Conservation (phyloP, 2,329 filamentous ascomycete genomes). For the Periconia sp. region DNA sequence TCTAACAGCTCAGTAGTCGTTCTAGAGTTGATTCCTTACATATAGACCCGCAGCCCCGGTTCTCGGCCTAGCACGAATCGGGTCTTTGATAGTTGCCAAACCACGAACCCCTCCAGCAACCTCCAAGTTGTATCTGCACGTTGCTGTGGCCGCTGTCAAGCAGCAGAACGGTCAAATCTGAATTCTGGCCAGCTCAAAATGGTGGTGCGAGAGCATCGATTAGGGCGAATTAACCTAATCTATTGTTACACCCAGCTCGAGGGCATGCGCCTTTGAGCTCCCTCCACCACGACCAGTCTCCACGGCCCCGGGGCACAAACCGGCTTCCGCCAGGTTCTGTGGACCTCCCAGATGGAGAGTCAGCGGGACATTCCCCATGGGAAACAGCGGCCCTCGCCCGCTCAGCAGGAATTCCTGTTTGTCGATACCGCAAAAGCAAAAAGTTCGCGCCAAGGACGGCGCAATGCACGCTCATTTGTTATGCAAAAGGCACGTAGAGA, state of each 20-base stretch:
- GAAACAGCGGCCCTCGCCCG: conserved; percentile 21
- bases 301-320: conserved; percentile 18
- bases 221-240: conserved; percentile 30
- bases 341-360: conserved; percentile 28
- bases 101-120: conserved; percentile 29
- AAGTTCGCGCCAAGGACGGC: conserved; percentile 40
- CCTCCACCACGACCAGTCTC: conserved; percentile 22
- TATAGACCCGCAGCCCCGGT: conserved; percentile 21
- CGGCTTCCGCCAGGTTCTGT: conserved; percentile 19
- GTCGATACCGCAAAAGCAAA: conserved; percentile 42
- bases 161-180: conserved; percentile 16
- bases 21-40: conserved; percentile 11
- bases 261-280: conserved; percentile 25
- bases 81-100: conserved; percentile 37
- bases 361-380: conserved; percentile 24
- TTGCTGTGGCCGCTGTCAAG: conserved; percentile 27
- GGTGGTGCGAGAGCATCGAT: conserved; percentile 27
- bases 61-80: conserved; percentile 33
- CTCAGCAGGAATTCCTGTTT: conserved; percentile 41
- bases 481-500: conserved; percentile 44
- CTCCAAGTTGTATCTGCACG: conserved; percentile 19
- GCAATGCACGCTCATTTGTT: conserved; percentile 44
- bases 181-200: conserved; percentile 24
- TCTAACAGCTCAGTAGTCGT: not conserved
- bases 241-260: conserved; percentile 17